Evolutionary conservation across 1,284 basidiomycete genomes (phyloP), one percentile per base, ranked within the genome.

Genomic region (Marasmius tenuissimus): DNA sequence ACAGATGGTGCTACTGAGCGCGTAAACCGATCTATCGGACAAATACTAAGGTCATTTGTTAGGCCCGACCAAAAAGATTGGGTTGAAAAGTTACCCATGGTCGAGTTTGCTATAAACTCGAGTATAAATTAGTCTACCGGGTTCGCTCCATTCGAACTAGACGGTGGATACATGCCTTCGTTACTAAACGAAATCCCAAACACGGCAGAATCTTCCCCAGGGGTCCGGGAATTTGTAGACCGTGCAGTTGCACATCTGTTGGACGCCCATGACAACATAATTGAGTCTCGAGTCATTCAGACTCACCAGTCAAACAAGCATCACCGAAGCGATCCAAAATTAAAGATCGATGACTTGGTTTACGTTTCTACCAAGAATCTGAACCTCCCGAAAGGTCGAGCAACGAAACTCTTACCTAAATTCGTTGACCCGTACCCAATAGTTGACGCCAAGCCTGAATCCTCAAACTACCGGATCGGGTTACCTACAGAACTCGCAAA

Each of bases 61-160:
- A n/a, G n/a, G n/a, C n/a, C n/a, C n/a, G n/a, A n/a, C n/a, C n/a
- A n/a, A n/a, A n/a, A n/a, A n/a, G n/a, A n/a, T n/a, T n/a, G n/a
- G n/a, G n/a, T n/a, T n/a, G n/a, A n/a, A n/a, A n/a, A n/a, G n/a
- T n/a, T n/a, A n/a, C n/a, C n/a, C n/a, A n/a, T n/a, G n/a, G n/a
- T n/a, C n/a, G n/a, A n/a, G n/a, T n/a, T n/a, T n/a, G n/a, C n/a
- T n/a, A n/a, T n/a, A n/a, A n/a, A n/a, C 27, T 48, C 47, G 6
- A 48, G 69, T 18, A 60, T 71, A 0, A 73, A 63, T 27, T 69
- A 66, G 1, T 66, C 71, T 0, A 78, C 73, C 0, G 73, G 73
- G 1, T 76, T 71, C 55, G 67, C 75, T 0, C 76, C 75, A 2
- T 81, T 80, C 59, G 70, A 76, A 42, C 62, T 79, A 1, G 76